Evolutionary conservation across 2,329 filamentous ascomycete genomes (phyloP), one percentile per base, ranked within the genome.

Genomic region (Stemphylium lycopersici): DNA sequence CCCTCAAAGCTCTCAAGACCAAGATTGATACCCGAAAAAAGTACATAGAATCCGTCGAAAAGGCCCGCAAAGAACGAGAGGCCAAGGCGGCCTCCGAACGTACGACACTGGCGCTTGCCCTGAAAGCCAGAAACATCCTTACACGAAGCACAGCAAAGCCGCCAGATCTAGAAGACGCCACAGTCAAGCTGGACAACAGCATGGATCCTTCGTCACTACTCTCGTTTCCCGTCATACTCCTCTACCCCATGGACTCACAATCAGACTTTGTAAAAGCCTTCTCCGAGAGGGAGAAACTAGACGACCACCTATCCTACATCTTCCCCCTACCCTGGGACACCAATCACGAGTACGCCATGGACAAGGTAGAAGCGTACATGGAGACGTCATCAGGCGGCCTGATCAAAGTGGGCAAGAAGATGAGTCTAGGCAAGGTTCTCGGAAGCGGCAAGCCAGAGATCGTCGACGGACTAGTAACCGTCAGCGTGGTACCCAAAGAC

Each of bases 201-300:
- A 79, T 90, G 22, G 90, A 95, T 61, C 85, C 90, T 4, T 82
- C 82, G 20, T 92, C 89, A 62, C 81, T 82, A 0, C 81, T 99
- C 1, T 81, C 81, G 3, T 90, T 97, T 68, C 95, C 95, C 0
- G 83, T 89, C 0, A 82, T 98, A 56, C 78, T 99, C 50, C 80
- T 99, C 51, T 99, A 99, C 74, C 93, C 95, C 4, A 79, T 88
- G 60, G 83, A 91, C 57, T 81, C 89, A 41, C 87, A 98, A 79
- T 90, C 87, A 1, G 95, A 99, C 75, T 95, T 99, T 67, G 84
- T 99, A 76, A 96, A 96, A 79, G 85, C 85, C 0, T 95, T 96
- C 66, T 82, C 83, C 47, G 95, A 98, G 80, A 85, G 83, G 55
- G 87, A 95, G 64, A 83, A 83, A 13, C 80, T 97, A 24, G 82